Evolutionary conservation across 1,139 yeast genomes (phyloP).

Genomic region (Arxiozyma telluris): DNA sequence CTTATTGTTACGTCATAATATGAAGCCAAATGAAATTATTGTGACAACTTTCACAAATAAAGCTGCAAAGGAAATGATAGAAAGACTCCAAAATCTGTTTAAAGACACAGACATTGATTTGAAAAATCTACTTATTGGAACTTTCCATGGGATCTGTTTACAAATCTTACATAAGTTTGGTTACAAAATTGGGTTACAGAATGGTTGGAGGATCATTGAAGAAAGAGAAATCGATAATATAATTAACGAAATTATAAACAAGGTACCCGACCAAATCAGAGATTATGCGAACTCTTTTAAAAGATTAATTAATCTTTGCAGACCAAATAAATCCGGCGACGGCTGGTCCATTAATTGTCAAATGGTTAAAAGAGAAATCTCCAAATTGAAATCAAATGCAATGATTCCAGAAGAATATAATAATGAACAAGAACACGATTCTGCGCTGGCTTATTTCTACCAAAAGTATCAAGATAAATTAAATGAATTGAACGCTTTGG

Average conservation of each 20-base stretch:
- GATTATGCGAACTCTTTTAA: constrained; percentile 24
- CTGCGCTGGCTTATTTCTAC: constrained; percentile 37
- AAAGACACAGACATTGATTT: constrained; percentile 33
- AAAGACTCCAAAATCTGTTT: constrained; percentile 43
- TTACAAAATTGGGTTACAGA: constrained; percentile 37
- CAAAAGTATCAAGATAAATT: constrained; percentile 45
- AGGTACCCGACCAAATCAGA: constrained; percentile 31
- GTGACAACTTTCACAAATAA: constrained; percentile 88
- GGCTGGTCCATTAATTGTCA: constrained; percentile 30
- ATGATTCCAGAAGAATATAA: constrained; percentile 35
- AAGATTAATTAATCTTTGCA: constrained; percentile 25
- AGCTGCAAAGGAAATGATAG: constrained; percentile 78
- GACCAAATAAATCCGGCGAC: constrained; percentile 13
- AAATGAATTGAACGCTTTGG: constrained; percentile 38
- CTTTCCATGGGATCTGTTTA: constrained; percentile 76
- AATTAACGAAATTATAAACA: constrained; percentile 37
- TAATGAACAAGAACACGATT: constrained; percentile 23
- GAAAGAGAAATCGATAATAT: constrained; percentile 52
- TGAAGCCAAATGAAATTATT: constrained; percentile 53
- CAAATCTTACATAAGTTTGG: constrained; percentile 54
- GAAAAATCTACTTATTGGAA: constrained; percentile 56
- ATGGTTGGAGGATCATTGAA: constrained; percentile 51
- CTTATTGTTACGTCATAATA: constrained; percentile 42
- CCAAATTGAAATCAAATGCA: constrained; percentile 46
- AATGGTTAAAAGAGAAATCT: constrained; percentile 39